Percentiles rank a stretch among this genome's conserved stretches.
These are phyloP conservation scores for Penicillium daleae DNA, from an alignment of 495 filamentous ascomycete species.

Conservation along the genomic window DNA sequence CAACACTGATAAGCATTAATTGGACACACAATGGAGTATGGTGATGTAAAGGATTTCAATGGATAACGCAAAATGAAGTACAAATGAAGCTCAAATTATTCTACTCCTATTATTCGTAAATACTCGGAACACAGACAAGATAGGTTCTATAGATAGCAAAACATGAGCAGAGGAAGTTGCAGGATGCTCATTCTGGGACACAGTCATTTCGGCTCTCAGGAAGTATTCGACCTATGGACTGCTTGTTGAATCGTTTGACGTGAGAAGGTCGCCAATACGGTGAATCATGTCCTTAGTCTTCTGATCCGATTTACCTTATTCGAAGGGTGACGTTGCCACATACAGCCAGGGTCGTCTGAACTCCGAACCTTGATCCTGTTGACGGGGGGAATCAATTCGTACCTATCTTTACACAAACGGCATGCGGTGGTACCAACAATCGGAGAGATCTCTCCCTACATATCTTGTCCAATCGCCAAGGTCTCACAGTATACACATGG, in stretches of 20 bases:
- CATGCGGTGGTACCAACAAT: not conserved
- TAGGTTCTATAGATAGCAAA: not conserved
- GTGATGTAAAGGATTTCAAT: not conserved
- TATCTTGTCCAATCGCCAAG: not conserved
- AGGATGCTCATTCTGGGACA: not conserved
- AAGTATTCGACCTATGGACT: not conserved
- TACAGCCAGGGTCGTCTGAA: conserved; percentile 2
- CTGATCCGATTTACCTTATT: not conserved
- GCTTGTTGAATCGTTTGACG: not conserved
- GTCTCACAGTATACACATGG: not conserved
- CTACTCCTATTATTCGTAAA: not conserved
- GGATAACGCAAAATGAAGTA: not conserved
- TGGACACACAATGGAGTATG: not conserved
- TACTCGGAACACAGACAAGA: not conserved
- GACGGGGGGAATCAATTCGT: not conserved
- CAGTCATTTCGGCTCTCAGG: not conserved
- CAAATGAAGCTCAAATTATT: not conserved
- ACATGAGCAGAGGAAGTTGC: not conserved
- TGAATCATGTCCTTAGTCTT: not conserved
- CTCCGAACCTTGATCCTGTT: not conserved
- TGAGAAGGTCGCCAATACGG: not conserved
- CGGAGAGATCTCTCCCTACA: not conserved
- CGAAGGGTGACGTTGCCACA: not conserved
- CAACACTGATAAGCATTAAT: conserved; percentile 37
- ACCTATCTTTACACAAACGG: not conserved